These are phyloP conservation scores for Oryza glumipatula DNA, from an alignment of 176 grass and related monocot species.

Conservation along the genomic window DNA sequence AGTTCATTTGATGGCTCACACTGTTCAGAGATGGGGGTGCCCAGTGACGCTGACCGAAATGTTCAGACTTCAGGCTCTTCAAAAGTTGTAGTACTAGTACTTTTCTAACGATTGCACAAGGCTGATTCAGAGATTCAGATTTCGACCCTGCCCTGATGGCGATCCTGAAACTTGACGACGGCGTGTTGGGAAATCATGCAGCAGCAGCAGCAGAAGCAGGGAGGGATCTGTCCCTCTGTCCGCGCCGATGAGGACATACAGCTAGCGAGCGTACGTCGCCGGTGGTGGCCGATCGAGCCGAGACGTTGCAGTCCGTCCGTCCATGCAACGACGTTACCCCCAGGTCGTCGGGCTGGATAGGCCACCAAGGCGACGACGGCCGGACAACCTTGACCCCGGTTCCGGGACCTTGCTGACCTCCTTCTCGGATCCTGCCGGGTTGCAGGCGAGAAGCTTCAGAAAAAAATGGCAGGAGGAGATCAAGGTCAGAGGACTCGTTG, in stretches of 20 bases:
- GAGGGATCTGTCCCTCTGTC: not conserved
- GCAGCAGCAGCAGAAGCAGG: not conserved
- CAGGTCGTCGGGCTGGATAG: slow-evolving; percentile 16
- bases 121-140: not conserved
- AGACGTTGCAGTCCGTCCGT: not conserved
- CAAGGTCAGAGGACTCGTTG: not conserved
- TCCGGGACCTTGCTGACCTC: slow-evolving; percentile 38
- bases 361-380: not conserved
- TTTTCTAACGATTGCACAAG: not conserved
- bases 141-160: not conserved
- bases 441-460: slow-evolving; percentile 44
- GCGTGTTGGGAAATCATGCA: slow-evolving; percentile 21
- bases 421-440: slow-evolving; percentile 42
- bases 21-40: not conserved
- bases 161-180: not conserved
- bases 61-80: not conserved
- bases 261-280: not conserved
- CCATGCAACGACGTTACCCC: not conserved
- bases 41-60: not conserved
- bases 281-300: not conserved
- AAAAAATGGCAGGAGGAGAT: slow-evolving; percentile 3
- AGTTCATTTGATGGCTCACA: not conserved
- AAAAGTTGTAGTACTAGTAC: not conserved
- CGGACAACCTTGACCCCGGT: slow-evolving; percentile 11
- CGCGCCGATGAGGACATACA: slow-evolving; percentile 5